phyloP scores from a whole-genome alignment of 106 monocot genomes.

The Allium sativum region DNA sequence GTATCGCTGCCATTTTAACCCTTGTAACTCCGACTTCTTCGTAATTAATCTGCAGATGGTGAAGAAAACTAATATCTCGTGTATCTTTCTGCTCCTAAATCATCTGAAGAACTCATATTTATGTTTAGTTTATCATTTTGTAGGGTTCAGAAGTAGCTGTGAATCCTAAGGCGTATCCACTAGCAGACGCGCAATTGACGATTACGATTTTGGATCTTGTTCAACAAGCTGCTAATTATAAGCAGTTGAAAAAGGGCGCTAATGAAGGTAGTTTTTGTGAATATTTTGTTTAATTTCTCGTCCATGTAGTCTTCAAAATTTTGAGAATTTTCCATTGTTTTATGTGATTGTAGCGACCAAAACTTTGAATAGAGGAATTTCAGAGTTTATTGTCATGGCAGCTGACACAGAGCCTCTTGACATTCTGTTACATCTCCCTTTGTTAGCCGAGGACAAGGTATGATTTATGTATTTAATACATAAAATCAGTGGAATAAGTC shows the following conservation, averaged over 20 bases:
- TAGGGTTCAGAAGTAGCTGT: conserved; percentile 46
- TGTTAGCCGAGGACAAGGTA: conserved; percentile 84
- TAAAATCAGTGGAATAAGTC: too few species aligned
- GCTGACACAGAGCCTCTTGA: conserved; percentile 78
- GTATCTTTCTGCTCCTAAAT: too few species aligned
- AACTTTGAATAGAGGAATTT: conserved; percentile 74
- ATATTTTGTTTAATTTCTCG: too few species aligned
- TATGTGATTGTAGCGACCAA: conserved; percentile 50
- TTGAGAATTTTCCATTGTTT: background rate
- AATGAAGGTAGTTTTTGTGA: conserved; percentile 54
- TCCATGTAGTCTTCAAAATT: background rate
- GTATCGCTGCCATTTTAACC: too few species aligned
- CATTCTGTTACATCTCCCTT: conserved; percentile 73
- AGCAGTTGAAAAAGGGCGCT: conserved; percentile 93
- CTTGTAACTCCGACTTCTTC: too few species aligned
- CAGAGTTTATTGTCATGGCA: conserved; percentile 86
- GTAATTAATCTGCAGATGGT: too few species aligned
- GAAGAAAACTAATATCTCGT: too few species aligned
- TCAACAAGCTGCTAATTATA: conserved; percentile 84
- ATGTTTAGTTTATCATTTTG: background rate
- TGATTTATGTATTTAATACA: background rate
- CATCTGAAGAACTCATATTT: too few species aligned
- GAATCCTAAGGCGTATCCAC: conserved; percentile 89
- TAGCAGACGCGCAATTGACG: conserved; percentile 82
- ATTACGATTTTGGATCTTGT: conserved; percentile 78